These are phyloP conservation scores for Suhomyces atakaporum DNA, from an alignment of 1,139 yeast species.

Conservation along the genomic window DNA sequence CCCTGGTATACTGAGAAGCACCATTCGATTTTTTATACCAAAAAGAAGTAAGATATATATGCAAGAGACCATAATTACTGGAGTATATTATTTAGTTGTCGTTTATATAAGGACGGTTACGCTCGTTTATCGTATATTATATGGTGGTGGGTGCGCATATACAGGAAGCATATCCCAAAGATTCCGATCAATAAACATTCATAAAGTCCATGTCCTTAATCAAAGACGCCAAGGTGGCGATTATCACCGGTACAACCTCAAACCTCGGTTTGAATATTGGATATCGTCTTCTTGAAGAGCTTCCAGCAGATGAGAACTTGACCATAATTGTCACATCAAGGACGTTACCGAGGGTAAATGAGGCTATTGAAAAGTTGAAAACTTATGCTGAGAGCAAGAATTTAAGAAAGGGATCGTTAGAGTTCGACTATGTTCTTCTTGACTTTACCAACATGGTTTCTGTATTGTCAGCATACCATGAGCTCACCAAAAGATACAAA, in stretches of 20 bases:
- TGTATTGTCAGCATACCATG: constrained; percentile 70
- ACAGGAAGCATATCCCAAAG: no score
- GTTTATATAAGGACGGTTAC: no score
- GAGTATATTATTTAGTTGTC: no score
- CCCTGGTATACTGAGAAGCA: no score
- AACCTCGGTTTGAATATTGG: constrained; percentile 87
- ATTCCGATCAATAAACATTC: no score
- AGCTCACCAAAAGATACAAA: constrained; percentile 60
- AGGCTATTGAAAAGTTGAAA: constrained; percentile 66
- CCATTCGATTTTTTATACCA: no score
- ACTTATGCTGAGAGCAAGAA: constrained; percentile 43
- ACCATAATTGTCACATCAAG: constrained; percentile 88
- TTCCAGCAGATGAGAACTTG: constrained; percentile 53
- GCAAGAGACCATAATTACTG: no score
- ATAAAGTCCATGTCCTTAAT: constrained; percentile 20
- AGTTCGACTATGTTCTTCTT: constrained; percentile 81
- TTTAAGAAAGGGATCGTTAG: constrained; percentile 52
- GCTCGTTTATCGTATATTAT: no score
- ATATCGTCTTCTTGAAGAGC: constrained; percentile 65
- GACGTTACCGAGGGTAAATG: constrained; percentile 79
- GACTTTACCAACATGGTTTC: constrained; percentile 94
- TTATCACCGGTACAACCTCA: constrained; percentile 56
- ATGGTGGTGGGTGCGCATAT: no score
- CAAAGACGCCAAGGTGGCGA: constrained; percentile 35
- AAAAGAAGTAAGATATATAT: no score